Evolutionary conservation across 768 basidiomycete genomes (phyloP).

Genomic region (Ramaria sp.): DNA sequence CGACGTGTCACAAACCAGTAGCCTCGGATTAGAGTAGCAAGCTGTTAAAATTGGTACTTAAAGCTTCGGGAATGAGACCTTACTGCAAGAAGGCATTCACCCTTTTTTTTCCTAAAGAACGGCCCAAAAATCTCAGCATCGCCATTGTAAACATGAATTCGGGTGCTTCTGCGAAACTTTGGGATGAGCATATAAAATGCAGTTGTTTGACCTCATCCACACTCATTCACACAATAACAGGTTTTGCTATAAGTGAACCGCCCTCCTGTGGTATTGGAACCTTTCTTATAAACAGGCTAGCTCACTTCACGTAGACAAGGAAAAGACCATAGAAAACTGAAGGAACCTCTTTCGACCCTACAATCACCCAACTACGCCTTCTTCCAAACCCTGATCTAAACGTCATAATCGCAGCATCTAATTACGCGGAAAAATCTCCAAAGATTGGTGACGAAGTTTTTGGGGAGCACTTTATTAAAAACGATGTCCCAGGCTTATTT

Average conservation of each 20-base stretch:
- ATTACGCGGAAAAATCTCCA: conserved; percentile 82
- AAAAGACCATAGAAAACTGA: conserved; percentile 71
- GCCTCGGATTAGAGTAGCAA: too few relatives aligned
- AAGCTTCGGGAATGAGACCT: too few relatives aligned
- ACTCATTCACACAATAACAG: conserved; percentile 69
- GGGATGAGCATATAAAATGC: conserved; percentile 77
- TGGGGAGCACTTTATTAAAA: conserved; percentile 83
- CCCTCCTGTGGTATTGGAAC: neutral
- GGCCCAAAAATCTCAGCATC: too few relatives aligned
- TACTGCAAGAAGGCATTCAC: too few relatives aligned
- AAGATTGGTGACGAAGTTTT: conserved; percentile 74
- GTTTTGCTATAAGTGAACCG: conserved; percentile 73
- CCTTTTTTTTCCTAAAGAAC: too few relatives aligned
- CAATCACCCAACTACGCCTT: conserved; percentile 85
- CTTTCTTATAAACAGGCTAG: conserved; percentile 23
- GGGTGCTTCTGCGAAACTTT: conserved; percentile 69
- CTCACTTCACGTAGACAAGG: conserved; percentile 65
- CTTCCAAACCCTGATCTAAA: conserved; percentile 84
- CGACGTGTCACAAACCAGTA: too few relatives aligned
- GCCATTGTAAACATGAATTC: conserved; percentile 72
- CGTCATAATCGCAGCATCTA: conserved; percentile 89
- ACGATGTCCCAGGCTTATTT: conserved; percentile 75
- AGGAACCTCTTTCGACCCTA: conserved; percentile 72
- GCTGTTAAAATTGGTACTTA: too few relatives aligned
- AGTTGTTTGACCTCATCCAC: conserved; percentile 76